phyloP scores from a whole-genome alignment of 2,329 filamentous ascomycete species.

The Pyrenochaeta sp. region DNA sequence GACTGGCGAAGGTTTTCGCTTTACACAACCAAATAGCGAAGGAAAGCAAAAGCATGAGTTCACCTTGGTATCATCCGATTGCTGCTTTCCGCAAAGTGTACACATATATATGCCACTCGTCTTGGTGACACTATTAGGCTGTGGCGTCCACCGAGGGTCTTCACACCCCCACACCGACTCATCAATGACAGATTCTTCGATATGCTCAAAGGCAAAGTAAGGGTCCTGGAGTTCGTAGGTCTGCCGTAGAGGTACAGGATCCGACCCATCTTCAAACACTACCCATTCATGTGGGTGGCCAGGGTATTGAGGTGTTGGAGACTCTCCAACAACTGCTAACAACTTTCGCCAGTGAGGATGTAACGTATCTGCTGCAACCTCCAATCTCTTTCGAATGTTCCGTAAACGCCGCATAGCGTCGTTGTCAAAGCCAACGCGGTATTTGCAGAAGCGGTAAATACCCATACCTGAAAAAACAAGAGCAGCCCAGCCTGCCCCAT shows the following conservation, averaged over 20 bases:
- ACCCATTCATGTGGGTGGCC: slow-evolving; percentile 65
- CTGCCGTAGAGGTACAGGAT: slow-evolving; percentile 54
- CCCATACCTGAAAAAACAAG: slow-evolving; percentile 67
- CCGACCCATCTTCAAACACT: slow-evolving; percentile 54
- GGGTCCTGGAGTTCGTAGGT: slow-evolving; percentile 60
- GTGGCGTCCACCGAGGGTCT: slow-evolving; percentile 58
- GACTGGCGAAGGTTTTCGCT: slow-evolving; percentile 54
- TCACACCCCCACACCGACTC: slow-evolving; percentile 58
- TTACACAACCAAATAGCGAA: slow-evolving; percentile 59
- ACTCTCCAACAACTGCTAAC: slow-evolving; percentile 57
- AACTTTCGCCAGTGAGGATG: slow-evolving; percentile 63
- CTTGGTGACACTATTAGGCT: slow-evolving; percentile 34
- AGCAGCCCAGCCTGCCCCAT: slow-evolving; percentile 64
- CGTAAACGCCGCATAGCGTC: slow-evolving; percentile 60
- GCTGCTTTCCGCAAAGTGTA: slow-evolving; percentile 56
- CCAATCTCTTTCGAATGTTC: slow-evolving; percentile 57
- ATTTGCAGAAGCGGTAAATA: slow-evolving; percentile 69
- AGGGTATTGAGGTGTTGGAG: slow-evolving; percentile 51
- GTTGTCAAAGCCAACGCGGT: slow-evolving; percentile 62
- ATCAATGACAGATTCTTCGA: slow-evolving; percentile 62
- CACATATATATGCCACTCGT: slow-evolving; percentile 50
- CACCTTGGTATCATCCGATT: slow-evolving; percentile 59
- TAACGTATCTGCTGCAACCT: slow-evolving; percentile 62
- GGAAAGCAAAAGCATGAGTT: slow-evolving; percentile 65
- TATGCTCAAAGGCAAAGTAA: slow-evolving; percentile 58